These are phyloP conservation scores for Cymbopogon citratus DNA, from an alignment of 176 grass and related monocot genomes.

Conservation along the genomic window DNA sequence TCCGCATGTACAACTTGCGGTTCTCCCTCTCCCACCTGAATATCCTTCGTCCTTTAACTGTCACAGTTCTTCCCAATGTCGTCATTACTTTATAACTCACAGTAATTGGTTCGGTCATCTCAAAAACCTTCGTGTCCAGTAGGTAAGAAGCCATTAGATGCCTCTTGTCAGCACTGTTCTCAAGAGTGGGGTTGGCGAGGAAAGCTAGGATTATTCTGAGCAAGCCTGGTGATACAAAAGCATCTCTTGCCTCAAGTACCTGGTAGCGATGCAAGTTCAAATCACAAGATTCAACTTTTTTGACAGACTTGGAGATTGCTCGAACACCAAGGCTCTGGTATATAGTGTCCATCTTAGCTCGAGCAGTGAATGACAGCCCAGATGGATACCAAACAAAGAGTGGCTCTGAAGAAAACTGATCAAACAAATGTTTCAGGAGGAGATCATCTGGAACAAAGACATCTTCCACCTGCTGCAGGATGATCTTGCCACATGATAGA, in stretches of 20 bases:
- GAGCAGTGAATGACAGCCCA: slow-evolving; percentile 1
- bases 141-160: slow-evolving; percentile 21
- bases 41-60: slow-evolving; percentile 10
- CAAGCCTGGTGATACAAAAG: slow-evolving; percentile 20
- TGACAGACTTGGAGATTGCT: slow-evolving; percentile 30
- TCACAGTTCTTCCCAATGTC: background rate
- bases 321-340: slow-evolving; percentile 33
- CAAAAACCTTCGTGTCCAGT: slow-evolving; percentile 2
- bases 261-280: background rate
- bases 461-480: slow-evolving; percentile 17
- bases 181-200: slow-evolving; percentile 15
- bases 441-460: slow-evolving; percentile 33
- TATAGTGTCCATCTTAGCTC: slow-evolving; percentile 23
- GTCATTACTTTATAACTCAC: slow-evolving; percentile 28
- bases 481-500: slow-evolving; percentile 9
- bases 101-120: slow-evolving; percentile 12
- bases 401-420: slow-evolving; percentile 6
- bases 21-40: slow-evolving; percentile 28
- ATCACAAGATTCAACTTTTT: background rate
- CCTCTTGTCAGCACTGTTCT: slow-evolving; percentile 20
- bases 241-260: background rate
- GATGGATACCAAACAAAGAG: slow-evolving; percentile 38
- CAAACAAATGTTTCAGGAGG: slow-evolving; percentile 29
- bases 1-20: slow-evolving; percentile 27
- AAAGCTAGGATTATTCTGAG: slow-evolving; percentile 34